Base-by-base conservation (phyloP, 2,329 filamentous ascomycete species). In the Colletotrichum tofieldiae region DNA sequence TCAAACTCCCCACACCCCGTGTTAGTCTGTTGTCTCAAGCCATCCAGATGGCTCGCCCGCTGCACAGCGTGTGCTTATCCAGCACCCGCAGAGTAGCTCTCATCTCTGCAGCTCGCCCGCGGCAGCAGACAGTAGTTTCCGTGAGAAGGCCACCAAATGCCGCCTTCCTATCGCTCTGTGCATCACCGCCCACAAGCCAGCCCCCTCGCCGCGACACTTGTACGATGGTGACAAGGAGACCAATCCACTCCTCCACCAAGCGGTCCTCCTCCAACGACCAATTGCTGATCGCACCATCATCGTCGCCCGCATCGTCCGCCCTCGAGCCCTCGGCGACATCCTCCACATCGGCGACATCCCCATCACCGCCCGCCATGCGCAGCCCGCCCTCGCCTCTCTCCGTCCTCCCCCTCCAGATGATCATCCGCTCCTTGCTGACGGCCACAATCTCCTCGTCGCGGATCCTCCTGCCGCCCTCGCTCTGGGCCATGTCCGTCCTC, bases 361-460 rank as follows among this genome's bases (percentile, higher is more conserved):
- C 29, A 41, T 32, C 59, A 18, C 26, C 56, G 20, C 45, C 63
- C 35, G 6, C 18, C 20, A 54, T 41, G 39, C 39, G 14, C 23
- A 26, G 23, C 35, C 9, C 75, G 20, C 72, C 77, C 11, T 68
- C 83, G 5, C 87, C 91, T 1, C 86, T 95, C 29, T 89, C 91
- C 0, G 86, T 93, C 51, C 86, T 95, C 45, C 92, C 93, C 0
- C 83, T 94, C 3, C 86, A 85, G 69, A 90, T 89, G 70, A 85
- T 95, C 47, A 80, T 95, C 23, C 91, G 93, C 71, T 93, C 92
- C 11, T 88, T 94, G 67, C 85, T 90, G 75, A 93, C 93, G 65
- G 93, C 89, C 7, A 87, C 88, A 45, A 87, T 95, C 73, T 94
- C 93, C 0, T 93, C 92, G 1, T 94, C 92, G 1, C 90, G 85